A percentile compares a stretch with the other conserved stretches of the same genome.
Evolutionary conservation across 2,329 filamentous ascomycete genomes (phyloP).

Genomic region (Aspergillus brunneoviolaceus): DNA sequence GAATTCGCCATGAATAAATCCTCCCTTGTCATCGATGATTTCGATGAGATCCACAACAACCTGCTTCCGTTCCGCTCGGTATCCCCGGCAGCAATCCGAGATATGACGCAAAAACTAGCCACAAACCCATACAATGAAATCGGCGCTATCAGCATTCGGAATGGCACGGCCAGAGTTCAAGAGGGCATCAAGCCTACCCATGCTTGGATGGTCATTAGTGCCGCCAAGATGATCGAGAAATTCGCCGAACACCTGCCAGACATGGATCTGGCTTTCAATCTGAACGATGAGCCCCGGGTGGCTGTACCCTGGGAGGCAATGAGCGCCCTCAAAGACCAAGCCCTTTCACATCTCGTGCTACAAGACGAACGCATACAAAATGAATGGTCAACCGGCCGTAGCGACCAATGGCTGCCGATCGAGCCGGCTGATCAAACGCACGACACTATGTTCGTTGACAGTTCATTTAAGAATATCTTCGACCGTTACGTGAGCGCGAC

Average conservation of each 20-base stretch:
- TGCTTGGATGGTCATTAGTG: slow-evolving; percentile 59
- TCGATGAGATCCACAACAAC: slow-evolving; percentile 59
- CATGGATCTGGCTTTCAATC: slow-evolving; percentile 63
- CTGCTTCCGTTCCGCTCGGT: slow-evolving; percentile 57
- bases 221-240: slow-evolving; percentile 53
- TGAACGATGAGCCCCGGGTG: slow-evolving; percentile 61
- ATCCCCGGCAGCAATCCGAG: slow-evolving; percentile 51
- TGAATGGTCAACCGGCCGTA: slow-evolving; percentile 40
- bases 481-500: slow-evolving; percentile 48
- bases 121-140: slow-evolving; percentile 57
- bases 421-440: slow-evolving; percentile 34
- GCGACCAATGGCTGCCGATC: slow-evolving; percentile 39
- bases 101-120: slow-evolving; percentile 53
- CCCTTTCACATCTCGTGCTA: slow-evolving; percentile 19
- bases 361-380: slow-evolving; percentile 23
- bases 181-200: slow-evolving; percentile 56
- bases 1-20: slow-evolving; percentile 53
- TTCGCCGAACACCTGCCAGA: slow-evolving; percentile 58
- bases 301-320: slow-evolving; percentile 52
- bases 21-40: slow-evolving; percentile 59
- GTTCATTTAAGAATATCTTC: slow-evolving; percentile 43
- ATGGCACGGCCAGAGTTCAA: slow-evolving; percentile 52
- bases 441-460: slow-evolving; percentile 41
- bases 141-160: slow-evolving; percentile 56
- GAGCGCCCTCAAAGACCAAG: slow-evolving; percentile 35